phyloP scores from a whole-genome alignment of 257 asterid genomes.

The Nicotiana paniculata region DNA sequence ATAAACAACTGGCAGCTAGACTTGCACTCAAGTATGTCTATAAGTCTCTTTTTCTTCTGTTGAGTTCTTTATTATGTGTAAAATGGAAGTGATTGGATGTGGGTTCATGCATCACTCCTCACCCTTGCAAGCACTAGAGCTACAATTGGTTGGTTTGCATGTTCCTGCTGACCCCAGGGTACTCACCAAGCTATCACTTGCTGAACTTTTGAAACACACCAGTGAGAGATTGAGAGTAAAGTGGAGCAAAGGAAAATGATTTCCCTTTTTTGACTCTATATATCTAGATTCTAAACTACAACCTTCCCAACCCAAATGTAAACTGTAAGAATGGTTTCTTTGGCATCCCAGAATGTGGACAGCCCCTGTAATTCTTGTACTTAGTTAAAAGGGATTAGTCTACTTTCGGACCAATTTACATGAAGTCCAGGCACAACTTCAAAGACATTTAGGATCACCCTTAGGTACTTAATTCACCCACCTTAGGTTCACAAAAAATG shows the following conservation, averaged over 20 bases:
- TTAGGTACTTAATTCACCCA: too few relatives aligned
- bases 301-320: background rate
- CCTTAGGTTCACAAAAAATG: too few relatives aligned
- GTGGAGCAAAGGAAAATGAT: background rate
- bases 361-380: too few relatives aligned
- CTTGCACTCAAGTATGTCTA: constrained; percentile 74
- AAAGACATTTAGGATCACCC: too few relatives aligned
- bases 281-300: background rate
- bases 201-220: background rate
- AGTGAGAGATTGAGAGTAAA: background rate
- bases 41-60: constrained; percentile 16
- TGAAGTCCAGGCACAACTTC: too few relatives aligned
- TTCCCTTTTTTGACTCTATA: background rate
- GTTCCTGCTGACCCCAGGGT: constrained; percentile 1
- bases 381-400: too few relatives aligned
- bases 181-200: background rate
- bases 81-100: background rate
- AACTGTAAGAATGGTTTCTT: too few relatives aligned
- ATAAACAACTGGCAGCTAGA: constrained; percentile 75
- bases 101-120: background rate
- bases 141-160: background rate
- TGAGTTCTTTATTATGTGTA: background rate
- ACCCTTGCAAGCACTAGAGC: background rate
- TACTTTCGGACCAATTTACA: too few relatives aligned
- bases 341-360: too few relatives aligned